A percentile compares a stretch with the other conserved stretches of the same genome.
Evolutionary conservation across 495 filamentous ascomycete genomes (phyloP).

Genomic region (Annulohypoxylon stygium): DNA sequence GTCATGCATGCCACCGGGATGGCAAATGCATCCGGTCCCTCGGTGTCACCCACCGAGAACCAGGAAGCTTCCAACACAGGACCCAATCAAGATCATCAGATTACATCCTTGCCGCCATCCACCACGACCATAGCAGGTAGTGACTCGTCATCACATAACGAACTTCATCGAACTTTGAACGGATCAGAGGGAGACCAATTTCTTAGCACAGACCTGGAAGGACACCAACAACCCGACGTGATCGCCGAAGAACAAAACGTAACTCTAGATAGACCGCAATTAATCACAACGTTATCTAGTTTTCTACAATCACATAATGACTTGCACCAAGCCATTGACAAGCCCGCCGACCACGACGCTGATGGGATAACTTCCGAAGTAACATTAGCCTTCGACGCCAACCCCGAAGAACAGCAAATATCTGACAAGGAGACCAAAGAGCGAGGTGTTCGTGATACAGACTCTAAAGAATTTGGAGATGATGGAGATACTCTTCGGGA

Average conservation of each 20-base stretch:
- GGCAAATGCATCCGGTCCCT: not conserved
- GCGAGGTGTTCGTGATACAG: not conserved
- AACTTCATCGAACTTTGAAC: slow-evolving; percentile 11
- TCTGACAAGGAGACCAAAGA: not conserved
- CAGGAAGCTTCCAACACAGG: not conserved
- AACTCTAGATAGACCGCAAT: not conserved
- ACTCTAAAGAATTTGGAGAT: not conserved
- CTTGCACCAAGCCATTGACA: not conserved
- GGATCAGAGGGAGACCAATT: not conserved
- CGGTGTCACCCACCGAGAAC: not conserved
- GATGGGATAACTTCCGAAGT: not conserved
- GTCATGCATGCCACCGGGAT: not conserved
- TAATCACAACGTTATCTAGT: not conserved
- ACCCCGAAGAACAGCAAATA: not conserved
- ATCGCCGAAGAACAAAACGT: not conserved
- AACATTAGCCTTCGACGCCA: not conserved
- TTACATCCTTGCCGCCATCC: not conserved
- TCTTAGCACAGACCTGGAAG: not conserved
- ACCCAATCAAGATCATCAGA: not conserved
- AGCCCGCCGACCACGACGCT: not conserved
- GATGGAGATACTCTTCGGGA: no score
- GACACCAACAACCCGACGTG: not conserved
- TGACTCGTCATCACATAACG: slow-evolving; percentile 2
- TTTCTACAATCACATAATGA: not conserved
- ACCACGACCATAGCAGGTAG: not conserved